These are phyloP conservation scores for Boletus sensibilis DNA, from an alignment of 768 basidiomycete species.

Conservation along the genomic window DNA sequence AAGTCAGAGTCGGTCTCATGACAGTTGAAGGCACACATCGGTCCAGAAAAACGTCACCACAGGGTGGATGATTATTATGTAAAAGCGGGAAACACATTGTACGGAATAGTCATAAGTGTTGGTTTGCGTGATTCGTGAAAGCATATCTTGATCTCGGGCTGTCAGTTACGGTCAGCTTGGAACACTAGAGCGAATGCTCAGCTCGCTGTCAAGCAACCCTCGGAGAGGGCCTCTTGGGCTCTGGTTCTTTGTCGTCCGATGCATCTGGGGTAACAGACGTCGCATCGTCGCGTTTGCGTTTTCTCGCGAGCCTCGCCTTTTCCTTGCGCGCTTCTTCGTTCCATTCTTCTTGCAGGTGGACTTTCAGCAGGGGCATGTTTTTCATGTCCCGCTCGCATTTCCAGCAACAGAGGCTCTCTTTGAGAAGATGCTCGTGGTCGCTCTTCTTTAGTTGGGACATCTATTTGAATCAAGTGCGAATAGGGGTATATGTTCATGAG, in stretches of 20 bases:
- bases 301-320: conserved; percentile 41
- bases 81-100: neutral
- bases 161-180: neutral
- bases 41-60: conserved; percentile 22
- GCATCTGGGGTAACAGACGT: neutral
- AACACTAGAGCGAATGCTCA: neutral
- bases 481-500: neutral
- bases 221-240: conserved; percentile 14
- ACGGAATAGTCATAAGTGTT: neutral
- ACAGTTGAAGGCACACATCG: neutral
- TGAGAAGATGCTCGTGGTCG: conserved; percentile 64
- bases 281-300: conserved; percentile 36
- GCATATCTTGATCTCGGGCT: neutral
- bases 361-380: conserved; percentile 73
- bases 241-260: conserved; percentile 9
- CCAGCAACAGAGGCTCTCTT: conserved; percentile 68
- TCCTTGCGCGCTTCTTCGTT: conserved; percentile 45
- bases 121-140: neutral
- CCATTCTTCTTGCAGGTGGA: conserved; percentile 76
- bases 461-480: conserved; percentile 33
- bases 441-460: conserved; percentile 50
- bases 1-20: neutral
- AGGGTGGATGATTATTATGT: conserved; percentile 13
- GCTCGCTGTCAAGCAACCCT: conserved; percentile 1
- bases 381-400: conserved; percentile 60